Conservation (phyloP, 179 eudicot species). For the Gypsophila paniculata region DNA sequence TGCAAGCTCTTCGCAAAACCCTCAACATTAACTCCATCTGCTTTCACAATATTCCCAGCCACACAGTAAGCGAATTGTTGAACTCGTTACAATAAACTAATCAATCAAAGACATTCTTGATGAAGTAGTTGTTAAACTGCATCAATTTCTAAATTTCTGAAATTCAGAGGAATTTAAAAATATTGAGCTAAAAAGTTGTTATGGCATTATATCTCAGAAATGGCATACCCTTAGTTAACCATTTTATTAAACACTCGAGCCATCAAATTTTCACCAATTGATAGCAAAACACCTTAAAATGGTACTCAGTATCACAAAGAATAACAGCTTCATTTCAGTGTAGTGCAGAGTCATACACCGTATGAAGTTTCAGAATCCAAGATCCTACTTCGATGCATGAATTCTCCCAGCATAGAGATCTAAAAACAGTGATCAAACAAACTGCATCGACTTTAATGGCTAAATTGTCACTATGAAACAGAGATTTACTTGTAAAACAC, state of each 20-base stretch:
- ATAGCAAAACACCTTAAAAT: not conserved
- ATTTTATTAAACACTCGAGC: not conserved
- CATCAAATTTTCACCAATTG: not conserved
- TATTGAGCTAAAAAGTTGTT: not conserved
- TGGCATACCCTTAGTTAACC: not conserved
- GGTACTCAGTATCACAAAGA: too few species aligned
- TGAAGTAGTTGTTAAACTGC: too few species aligned
- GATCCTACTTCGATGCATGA: too few species aligned
- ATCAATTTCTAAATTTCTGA: too few species aligned
- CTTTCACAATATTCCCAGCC: conserved; percentile 31
- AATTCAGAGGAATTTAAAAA: too few species aligned
- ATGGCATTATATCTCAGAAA: not conserved
- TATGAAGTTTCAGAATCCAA: too few species aligned
- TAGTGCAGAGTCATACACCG: not conserved
- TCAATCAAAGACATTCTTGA: not conserved
- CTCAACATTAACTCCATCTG: conserved; percentile 26
- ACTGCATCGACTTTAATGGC: not conserved
- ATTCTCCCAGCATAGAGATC: not conserved
- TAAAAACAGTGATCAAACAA: not conserved
- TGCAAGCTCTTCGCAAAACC: conserved; percentile 31
- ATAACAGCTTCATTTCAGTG: not conserved
- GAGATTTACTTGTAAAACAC: not conserved
- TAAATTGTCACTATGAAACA: not conserved
- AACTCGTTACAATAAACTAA: not conserved
- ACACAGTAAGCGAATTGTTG: not conserved